These are phyloP conservation scores for Trichoderma oligosporum DNA, from an alignment of 2,329 filamentous ascomycete genomes.

Conservation along the genomic window DNA sequence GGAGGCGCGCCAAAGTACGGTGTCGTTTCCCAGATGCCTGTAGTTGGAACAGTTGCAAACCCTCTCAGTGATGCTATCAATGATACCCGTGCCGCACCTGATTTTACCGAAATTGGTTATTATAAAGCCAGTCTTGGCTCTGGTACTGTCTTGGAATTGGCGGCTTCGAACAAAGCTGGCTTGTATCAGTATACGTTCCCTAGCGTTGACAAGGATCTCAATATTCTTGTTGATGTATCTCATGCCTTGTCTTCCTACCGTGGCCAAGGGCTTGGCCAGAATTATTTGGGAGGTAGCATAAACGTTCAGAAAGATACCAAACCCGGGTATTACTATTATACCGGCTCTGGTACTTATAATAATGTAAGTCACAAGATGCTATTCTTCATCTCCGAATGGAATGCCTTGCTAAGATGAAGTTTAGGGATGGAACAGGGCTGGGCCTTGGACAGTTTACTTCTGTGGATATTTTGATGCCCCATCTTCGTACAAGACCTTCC, in stretches of 20 bases:
- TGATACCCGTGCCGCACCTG: constrained; percentile 49
- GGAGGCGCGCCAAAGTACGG: constrained; percentile 69
- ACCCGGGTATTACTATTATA: constrained; percentile 43
- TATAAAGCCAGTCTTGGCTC: constrained; percentile 55
- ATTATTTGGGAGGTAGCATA: constrained; percentile 59
- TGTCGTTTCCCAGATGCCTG: constrained; percentile 57
- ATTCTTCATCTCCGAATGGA: background rate
- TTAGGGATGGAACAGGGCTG: constrained; percentile 60
- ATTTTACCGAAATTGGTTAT: constrained; percentile 56
- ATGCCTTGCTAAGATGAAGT: background rate
- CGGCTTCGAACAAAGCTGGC: constrained; percentile 53
- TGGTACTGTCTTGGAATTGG: constrained; percentile 55
- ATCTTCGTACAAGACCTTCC: constrained; percentile 44
- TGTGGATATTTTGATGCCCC: constrained; percentile 57
- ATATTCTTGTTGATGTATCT: constrained; percentile 61
- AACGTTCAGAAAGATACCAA: constrained; percentile 44
- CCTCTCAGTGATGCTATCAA: constrained; percentile 54
- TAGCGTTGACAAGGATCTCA: constrained; percentile 31
- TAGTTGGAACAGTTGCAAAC: constrained; percentile 47
- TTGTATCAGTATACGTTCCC: constrained; percentile 61
- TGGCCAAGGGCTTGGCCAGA: constrained; percentile 57
- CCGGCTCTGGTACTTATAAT: constrained; percentile 59
- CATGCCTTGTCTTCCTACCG: constrained; percentile 62
- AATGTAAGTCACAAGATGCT: constrained; percentile 43
- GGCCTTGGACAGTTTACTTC: constrained; percentile 60